Percentiles rank a stretch among this genome's conserved stretches.
Evolutionary conservation across 768 basidiomycete species (phyloP).

Genomic region (Tylopilus sp.): DNA sequence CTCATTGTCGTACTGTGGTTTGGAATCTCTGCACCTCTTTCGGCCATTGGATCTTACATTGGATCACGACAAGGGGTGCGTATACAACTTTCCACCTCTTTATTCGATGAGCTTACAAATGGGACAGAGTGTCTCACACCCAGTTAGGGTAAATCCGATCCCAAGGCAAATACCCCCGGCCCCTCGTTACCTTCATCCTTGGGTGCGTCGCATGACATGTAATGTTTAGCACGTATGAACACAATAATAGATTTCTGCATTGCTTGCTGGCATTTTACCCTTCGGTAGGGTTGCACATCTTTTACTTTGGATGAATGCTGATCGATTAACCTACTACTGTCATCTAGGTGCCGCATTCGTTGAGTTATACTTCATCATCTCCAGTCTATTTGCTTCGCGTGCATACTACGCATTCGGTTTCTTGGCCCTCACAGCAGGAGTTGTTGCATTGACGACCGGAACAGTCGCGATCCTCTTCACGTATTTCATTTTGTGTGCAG

Average conservation of each 20-base stretch:
- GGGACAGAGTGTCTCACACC: slow-evolving; percentile 65
- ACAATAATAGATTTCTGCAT: slow-evolving; percentile 51
- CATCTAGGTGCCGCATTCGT: slow-evolving; percentile 87
- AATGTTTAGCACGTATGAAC: slow-evolving; percentile 6
- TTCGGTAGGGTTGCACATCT: slow-evolving; percentile 55
- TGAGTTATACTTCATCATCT: slow-evolving; percentile 89
- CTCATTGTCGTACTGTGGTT: slow-evolving; percentile 87
- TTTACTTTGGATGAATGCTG: background rate
- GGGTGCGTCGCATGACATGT: slow-evolving; percentile 45
- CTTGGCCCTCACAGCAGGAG: slow-evolving; percentile 78
- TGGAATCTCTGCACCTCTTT: slow-evolving; percentile 89
- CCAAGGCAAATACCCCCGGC: slow-evolving; percentile 93
- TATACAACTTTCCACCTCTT: background rate
- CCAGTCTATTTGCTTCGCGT: slow-evolving; percentile 86
- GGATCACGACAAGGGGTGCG: slow-evolving; percentile 85
- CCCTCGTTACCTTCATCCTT: slow-evolving; percentile 79
- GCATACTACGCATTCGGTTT: slow-evolving; percentile 98
- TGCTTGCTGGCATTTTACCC: slow-evolving; percentile 89
- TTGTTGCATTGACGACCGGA: slow-evolving; percentile 84
- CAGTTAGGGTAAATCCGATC: slow-evolving; percentile 87
- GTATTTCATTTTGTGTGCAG: slow-evolving; percentile 90
- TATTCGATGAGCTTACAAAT: slow-evolving; percentile 6
- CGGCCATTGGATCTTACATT: slow-evolving; percentile 79
- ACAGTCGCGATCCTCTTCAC: slow-evolving; percentile 87
- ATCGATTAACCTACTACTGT: background rate